Conservation (phyloP, 148 eudicot species). For the Rhododendron simsii region DNA sequence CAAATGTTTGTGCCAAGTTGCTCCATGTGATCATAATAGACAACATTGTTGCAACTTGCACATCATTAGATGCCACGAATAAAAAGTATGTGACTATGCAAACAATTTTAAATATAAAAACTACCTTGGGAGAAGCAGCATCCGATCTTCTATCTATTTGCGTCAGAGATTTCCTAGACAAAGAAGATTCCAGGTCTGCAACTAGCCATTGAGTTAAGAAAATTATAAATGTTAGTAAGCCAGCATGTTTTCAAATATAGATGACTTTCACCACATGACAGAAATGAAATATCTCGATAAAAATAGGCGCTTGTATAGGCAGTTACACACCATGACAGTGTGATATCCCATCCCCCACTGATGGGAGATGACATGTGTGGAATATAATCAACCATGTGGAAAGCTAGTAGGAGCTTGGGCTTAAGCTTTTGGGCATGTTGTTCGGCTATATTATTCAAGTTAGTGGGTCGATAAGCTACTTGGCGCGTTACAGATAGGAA, state of each 20-base stretch:
- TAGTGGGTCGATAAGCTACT: not conserved
- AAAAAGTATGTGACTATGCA: not conserved
- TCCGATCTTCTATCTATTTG: slow-evolving; percentile 29
- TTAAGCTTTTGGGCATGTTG: not conserved
- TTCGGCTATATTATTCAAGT: not conserved
- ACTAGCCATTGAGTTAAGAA: slow-evolving; percentile 14
- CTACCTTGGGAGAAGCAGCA: slow-evolving; percentile 24
- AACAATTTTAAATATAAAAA: slow-evolving; percentile 12
- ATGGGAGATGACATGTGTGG: not conserved
- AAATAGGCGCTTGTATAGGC: not conserved
- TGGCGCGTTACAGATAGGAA: not conserved
- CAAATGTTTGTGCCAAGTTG: not conserved
- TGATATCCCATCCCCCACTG: not conserved
- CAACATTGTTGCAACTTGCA: not conserved
- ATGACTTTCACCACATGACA: not conserved
- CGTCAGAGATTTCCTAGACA: slow-evolving; percentile 38
- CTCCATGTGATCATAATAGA: not conserved
- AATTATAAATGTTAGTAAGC: slow-evolving; percentile 3
- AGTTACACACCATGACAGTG: not conserved
- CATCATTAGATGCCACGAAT: not conserved
- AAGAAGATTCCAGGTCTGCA: slow-evolving; percentile 50
- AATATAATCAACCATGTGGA: not conserved
- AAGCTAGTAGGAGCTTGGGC: not conserved
- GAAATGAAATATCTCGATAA: not conserved
- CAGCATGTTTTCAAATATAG: not conserved